A percentile compares a stretch with the other conserved stretches of the same genome.
Evolutionary conservation across 805 yeast species (phyloP).

Genomic region (Tetrapisispora fleetii): DNA sequence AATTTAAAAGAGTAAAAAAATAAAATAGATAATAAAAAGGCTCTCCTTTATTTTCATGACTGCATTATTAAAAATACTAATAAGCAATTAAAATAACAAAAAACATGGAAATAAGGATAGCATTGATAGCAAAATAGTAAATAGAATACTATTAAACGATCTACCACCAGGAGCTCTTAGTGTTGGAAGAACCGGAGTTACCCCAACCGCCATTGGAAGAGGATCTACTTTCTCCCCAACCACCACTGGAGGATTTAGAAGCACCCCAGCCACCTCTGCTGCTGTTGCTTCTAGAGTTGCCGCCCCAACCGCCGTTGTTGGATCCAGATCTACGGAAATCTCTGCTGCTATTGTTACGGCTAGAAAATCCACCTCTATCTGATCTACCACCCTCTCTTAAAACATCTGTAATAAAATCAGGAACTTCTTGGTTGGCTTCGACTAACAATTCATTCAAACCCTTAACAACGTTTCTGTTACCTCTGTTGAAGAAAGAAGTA

Average conservation of each 20-base stretch:
- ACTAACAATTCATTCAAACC: conserved; percentile 76
- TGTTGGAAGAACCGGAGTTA: conserved; percentile 15
- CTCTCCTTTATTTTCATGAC: not conserved
- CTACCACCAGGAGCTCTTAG: conserved; percentile 20
- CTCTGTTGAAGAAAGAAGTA: conserved; percentile 96
- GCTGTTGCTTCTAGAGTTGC: conserved; percentile 23
- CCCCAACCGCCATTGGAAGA: conserved; percentile 19
- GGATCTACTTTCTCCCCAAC: conserved; percentile 3
- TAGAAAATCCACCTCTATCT: conserved; percentile 40
- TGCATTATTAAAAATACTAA: not conserved
- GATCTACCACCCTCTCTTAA: conserved; percentile 63
- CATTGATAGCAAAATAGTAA: conserved; percentile 2
- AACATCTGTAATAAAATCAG: conserved; percentile 72
- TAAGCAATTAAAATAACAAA: not conserved
- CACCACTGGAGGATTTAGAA: conserved; percentile 8
- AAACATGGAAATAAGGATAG: not conserved
- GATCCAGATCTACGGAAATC: conserved; percentile 41
- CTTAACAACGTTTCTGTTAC: conserved; percentile 79
- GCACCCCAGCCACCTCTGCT: conserved; percentile 26
- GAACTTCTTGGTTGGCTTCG: conserved; percentile 98
- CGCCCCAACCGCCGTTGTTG: conserved; percentile 21
- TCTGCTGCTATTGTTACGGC: conserved; percentile 34
- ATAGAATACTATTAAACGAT: conserved; percentile 1
- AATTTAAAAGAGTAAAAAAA: conserved; percentile 5
- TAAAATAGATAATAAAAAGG: conserved; percentile 1